Evolutionary conservation across 2,329 filamentous ascomycete genomes (phyloP).

Genomic region (Alternaria rosae): DNA sequence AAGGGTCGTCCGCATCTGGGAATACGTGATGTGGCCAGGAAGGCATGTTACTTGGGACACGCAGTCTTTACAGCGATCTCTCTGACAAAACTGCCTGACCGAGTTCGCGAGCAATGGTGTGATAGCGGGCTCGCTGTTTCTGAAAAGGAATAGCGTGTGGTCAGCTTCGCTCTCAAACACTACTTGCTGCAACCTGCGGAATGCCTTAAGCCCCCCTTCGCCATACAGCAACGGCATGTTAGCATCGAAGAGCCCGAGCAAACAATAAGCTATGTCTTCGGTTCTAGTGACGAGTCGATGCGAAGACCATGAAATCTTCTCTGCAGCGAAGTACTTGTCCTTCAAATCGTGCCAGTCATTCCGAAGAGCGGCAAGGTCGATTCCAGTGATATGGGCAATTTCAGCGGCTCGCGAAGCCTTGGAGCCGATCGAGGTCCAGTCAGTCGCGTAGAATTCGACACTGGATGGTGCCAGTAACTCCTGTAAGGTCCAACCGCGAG

Average conservation of each 20-base stretch:
- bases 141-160: neutral
- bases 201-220: conserved; percentile 19
- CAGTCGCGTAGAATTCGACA: conserved; percentile 9
- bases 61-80: neutral
- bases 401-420: neutral
- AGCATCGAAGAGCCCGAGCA: conserved; percentile 26
- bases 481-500: conserved; percentile 4
- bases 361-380: neutral
- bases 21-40: neutral
- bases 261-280: conserved; percentile 21
- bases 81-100: neutral
- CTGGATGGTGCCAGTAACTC: conserved; percentile 10
- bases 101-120: neutral
- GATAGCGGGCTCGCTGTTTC: too few relatives aligned
- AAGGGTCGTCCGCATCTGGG: neutral
- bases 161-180: conserved; percentile 6
- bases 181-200: conserved; percentile 19
- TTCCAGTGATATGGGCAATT: neutral
- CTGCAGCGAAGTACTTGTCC: neutral
- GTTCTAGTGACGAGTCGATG: conserved; percentile 1
- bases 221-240: conserved; percentile 31
- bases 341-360: neutral
- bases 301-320: conserved; percentile 26
- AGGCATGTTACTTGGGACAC: neutral
- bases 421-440: neutral